phyloP scores from a whole-genome alignment of 2,329 filamentous ascomycete genomes.

The Ophiostoma fasciatum region DNA sequence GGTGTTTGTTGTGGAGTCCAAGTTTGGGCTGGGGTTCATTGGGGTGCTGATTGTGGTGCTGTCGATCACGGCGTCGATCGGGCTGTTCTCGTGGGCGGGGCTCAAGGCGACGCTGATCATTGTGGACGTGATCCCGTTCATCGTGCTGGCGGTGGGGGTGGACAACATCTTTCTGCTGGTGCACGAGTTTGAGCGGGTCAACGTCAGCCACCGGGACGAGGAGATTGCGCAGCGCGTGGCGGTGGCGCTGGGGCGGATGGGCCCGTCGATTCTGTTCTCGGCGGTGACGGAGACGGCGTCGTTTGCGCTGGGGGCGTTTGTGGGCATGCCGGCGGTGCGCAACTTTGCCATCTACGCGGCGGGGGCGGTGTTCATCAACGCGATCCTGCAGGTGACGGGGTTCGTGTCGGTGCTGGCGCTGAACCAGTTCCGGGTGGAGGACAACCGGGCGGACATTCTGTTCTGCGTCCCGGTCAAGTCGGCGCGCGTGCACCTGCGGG shows the following conservation, averaged over 20 bases:
- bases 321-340: slow-evolving; percentile 93
- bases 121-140: slow-evolving; percentile 94
- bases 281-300: slow-evolving; percentile 89
- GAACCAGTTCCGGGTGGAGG: slow-evolving; percentile 84
- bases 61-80: slow-evolving; percentile 92
- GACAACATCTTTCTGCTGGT: slow-evolving; percentile 99
- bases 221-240: slow-evolving; percentile 75
- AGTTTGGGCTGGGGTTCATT: slow-evolving; percentile 87
- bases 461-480: slow-evolving; percentile 74
- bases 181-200: slow-evolving; percentile 93
- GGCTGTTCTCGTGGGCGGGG: slow-evolving; percentile 79
- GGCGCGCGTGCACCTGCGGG: slow-evolving; percentile 49
- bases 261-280: slow-evolving; percentile 88
- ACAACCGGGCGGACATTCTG: slow-evolving; percentile 77
- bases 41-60: slow-evolving; percentile 93
- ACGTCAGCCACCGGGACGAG: slow-evolving; percentile 79
- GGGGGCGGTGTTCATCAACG: slow-evolving; percentile 93
- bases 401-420: slow-evolving; percentile 84
- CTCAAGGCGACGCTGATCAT: slow-evolving; percentile 96
- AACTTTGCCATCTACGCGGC: slow-evolving; percentile 97
- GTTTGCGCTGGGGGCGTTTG: slow-evolving; percentile 82
- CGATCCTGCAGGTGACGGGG: slow-evolving; percentile 91
- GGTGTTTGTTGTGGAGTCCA: slow-evolving; percentile 81
- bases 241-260: slow-evolving; percentile 85
- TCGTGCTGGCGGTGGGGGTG: slow-evolving; percentile 89